Evolutionary conservation across 1,284 basidiomycete genomes (phyloP), one percentile per base, ranked within the genome.

Genomic region (Afroboletus lepidellus): DNA sequence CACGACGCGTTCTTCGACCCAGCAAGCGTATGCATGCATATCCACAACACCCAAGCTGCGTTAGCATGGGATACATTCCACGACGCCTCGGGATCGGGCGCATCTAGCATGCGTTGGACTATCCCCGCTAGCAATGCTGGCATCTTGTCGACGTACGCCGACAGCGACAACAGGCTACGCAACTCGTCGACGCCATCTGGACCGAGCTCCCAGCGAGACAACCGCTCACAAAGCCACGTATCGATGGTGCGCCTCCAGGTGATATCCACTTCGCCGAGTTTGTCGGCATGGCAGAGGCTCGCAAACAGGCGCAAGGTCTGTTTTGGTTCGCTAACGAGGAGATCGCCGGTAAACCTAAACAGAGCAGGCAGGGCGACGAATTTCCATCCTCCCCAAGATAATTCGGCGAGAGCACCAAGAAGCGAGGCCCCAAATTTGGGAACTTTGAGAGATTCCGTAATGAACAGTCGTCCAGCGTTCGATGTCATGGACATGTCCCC

Each of bases 361-460:
- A 89, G 63, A 16, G 76, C 67, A 1, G 87, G 83, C 2, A 83
- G 63, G 21, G 79, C 84, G 23, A 90, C 66, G 33, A 81, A 71
- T 59, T 81, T 87, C 85, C 87, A 90, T 2, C 86, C 88, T 30
- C 80, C 80, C 86, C 88, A 91, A 1, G 74, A 75, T 9, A 84
- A 64, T 45, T 86, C 83, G 1, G 81, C 76, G 8, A 90, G 74
- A 3, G 77, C 71, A 2, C 82, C 83, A 27, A 80, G 76, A 12
- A 90, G 67, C 33, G 76, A 74, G 15, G 83, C 59, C 0, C 77
- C 80, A 55, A 86, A 81, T 5, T 43, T 15, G 72, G 66, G 46
- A 56, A 63, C 48, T 53, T 65, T 51, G 72, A 70, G 77, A 12
- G 73, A 63, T 36, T 67, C 74, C 38, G 81, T 74, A n/a, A 91